Evolutionary conservation across 768 basidiomycete genomes (phyloP).

Genomic region (Suillus weaverae): DNA sequence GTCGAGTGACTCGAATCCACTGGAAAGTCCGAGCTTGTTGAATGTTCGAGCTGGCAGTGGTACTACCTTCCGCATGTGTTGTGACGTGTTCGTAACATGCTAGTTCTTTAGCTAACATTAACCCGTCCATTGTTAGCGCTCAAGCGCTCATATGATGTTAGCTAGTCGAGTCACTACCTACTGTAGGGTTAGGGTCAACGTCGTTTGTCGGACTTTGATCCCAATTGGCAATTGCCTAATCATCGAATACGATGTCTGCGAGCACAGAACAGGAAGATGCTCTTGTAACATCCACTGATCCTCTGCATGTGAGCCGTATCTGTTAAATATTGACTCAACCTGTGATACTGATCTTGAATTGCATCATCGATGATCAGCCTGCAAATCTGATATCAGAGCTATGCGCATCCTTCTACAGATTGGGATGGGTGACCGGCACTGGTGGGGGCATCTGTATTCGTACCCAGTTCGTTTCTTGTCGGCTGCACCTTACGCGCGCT

Average conservation of each 20-base stretch:
- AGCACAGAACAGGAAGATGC: slow-evolving; percentile 35
- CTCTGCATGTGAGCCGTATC: slow-evolving; percentile 51
- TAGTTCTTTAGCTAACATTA: no score
- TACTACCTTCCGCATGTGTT: no score
- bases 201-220: background rate
- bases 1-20: no score
- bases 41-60: no score
- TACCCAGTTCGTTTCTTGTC: slow-evolving; percentile 47
- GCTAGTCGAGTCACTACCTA: slow-evolving; percentile 33
- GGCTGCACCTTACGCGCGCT: background rate
- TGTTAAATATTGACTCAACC: background rate
- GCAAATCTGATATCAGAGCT: slow-evolving; percentile 91
- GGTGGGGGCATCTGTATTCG: slow-evolving; percentile 81
- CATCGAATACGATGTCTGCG: background rate
- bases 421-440: slow-evolving; percentile 93
- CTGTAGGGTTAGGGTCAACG: background rate
- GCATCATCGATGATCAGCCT: slow-evolving; percentile 47
- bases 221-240: background rate
- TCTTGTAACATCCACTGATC: slow-evolving; percentile 60
- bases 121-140: no score
- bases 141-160: no score
- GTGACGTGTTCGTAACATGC: no score
- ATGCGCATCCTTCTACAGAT: slow-evolving; percentile 78
- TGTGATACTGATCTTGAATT: slow-evolving; percentile 2
- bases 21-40: no score